phyloP scores from a whole-genome alignment of 306 rosid genomes.

The Vicia faba region DNA sequence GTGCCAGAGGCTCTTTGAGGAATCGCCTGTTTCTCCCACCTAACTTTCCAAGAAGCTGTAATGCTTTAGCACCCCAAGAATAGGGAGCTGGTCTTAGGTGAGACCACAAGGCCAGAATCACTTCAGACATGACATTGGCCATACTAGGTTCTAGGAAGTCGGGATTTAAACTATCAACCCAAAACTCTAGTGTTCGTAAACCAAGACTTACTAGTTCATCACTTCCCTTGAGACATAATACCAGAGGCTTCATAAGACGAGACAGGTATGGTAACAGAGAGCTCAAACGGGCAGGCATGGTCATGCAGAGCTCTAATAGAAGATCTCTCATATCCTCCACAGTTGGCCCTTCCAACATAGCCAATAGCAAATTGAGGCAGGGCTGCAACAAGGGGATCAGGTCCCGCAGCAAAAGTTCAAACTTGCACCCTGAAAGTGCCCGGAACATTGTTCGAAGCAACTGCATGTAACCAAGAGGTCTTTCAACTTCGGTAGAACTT shows the following conservation, averaged over 20 bases:
- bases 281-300: slow-evolving; percentile 97
- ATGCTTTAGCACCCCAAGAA: slow-evolving; percentile 95
- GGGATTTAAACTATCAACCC: slow-evolving; percentile 99
- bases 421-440: slow-evolving; percentile 89
- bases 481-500: slow-evolving; percentile 90
- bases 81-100: slow-evolving; percentile 89
- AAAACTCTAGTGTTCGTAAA: slow-evolving; percentile 91
- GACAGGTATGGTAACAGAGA: slow-evolving; percentile 87
- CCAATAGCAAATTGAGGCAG: slow-evolving; percentile 91
- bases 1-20: slow-evolving; percentile 92
- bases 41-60: slow-evolving; percentile 97
- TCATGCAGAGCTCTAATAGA: slow-evolving; percentile 90
- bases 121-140: slow-evolving; percentile 94
- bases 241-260: slow-evolving; percentile 97
- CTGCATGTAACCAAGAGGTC: slow-evolving; percentile 96
- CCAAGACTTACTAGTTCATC: slow-evolving; percentile 95
- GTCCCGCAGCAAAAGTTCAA: slow-evolving; percentile 92
- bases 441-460: slow-evolving; percentile 85
- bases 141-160: slow-evolving; percentile 98
- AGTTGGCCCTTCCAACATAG: slow-evolving; percentile 96
- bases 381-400: slow-evolving; percentile 89
- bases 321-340: slow-evolving; percentile 97
- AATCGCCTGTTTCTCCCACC: slow-evolving; percentile 99
- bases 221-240: slow-evolving; percentile 83
- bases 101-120: slow-evolving; percentile 94